Base-by-base conservation (phyloP, 371 early-diverging fungal species). In the Cokeromyces recurvatus region DNA sequence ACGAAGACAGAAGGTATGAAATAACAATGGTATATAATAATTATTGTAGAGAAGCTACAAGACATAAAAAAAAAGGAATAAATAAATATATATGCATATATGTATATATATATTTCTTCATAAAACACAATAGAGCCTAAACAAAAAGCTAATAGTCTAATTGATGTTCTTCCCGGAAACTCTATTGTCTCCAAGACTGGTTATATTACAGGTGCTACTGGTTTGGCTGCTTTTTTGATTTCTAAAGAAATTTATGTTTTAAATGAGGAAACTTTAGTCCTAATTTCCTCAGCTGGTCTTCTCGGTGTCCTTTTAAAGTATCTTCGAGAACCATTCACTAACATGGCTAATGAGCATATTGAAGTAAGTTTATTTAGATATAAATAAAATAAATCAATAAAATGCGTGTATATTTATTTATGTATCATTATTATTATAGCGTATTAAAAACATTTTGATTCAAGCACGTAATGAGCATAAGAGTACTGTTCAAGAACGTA, bases 181-280 rank as follows among this genome's bases (percentile, higher is more conserved):
- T 84, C 83, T 43, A 59, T 92, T 49, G 84, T 87, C 47, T 80
- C 92, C 64, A 95, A 97, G 81, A 87, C 94, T 38, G 87, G 86
- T 50, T 91, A 87, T 59, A 79, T 95, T 62, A 87, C 92, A 47
- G 75, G 87, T 32, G 78, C 82, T 43, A 82, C 92, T 39, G 91
- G 92, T 59, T 70, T 89, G 47, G 85, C 94, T 37, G 87, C 95
- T 37, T 90, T 82, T 66, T 71, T 90, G 52, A 82, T 97, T 62
- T 87, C 94, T 58, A 94, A 97, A 84, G 97, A 95, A 74, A 87
- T 97, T 68, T 97, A 95, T 72, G 83, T 95, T 45, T 65, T 94
- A 60, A 95, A 95, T 72, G 92, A 90, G 62, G 96, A 97, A 72
- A 82, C 94, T 38, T 73, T 95, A 51, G 89, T 94, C 43, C 70